Base-by-base conservation (phyloP, 2,329 filamentous ascomycete genomes). In the Colletotrichum musicola region DNA sequence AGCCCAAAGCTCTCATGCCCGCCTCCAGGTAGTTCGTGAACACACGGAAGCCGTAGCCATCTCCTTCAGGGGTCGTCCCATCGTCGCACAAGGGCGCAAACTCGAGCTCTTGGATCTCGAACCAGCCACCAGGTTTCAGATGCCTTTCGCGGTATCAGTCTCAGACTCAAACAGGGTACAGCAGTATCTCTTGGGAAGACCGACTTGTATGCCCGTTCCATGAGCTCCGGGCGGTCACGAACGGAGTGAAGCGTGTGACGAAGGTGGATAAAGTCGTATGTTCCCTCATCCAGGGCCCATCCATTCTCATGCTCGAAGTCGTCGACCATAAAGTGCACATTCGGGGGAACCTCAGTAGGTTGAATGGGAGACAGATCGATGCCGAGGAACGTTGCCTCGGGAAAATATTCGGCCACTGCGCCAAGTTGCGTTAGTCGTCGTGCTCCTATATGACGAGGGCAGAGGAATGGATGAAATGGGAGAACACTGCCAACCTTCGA, bases 281-380 rank as follows among this genome's bases (percentile, higher is more conserved):
- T 77, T 68, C 82, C 76, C 4, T 82, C 80, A 6, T 79, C 75
- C 63, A 85, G 81, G 3, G 81, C 79, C 85, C 84, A 87, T 16
- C 85, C 84, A 18, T 82, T 83, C 56, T 81, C 80, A 51, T 83
- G 81, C 68, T 87, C 85, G 59, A 86, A 83, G 71, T 87, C 85
- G 73, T 86, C 84, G 46, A 86, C 82, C 25, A 84, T 80, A 70
- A 86, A 86, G 25, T 81, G 78, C n/a, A 84, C 82, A 62, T 86
- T 87, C 59, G 82, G 79, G 2, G 84, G 84, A 0, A 86, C 83
- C 74, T 82, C 84, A 55, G 82, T 82, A 0, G 85, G 84, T 58
- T 87, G 85, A 47, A 86, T 87, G 0, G 84, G 84, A 1, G 85
- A 86, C 2, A 86, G 75, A 69, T 86, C 85, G 75, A 85, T 81